Conservation (phyloP, 2,329 filamentous ascomycete species). For the Fusarium palustre region DNA sequence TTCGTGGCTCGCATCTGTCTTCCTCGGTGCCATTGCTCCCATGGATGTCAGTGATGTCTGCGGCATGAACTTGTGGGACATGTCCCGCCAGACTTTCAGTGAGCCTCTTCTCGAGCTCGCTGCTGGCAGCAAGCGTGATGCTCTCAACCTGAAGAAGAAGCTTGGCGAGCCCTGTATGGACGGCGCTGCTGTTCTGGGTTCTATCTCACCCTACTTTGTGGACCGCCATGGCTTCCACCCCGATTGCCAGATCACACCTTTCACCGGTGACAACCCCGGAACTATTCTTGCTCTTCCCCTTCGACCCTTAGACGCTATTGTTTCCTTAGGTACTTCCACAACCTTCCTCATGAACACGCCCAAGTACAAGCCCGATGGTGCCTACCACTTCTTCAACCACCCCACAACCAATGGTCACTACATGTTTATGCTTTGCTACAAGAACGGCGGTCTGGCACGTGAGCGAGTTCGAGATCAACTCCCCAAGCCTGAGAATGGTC, state of each 20-base stretch:
- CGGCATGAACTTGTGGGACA: slow-evolving; percentile 97
- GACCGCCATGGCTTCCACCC: slow-evolving; percentile 79
- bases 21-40: slow-evolving; percentile 86
- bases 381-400: slow-evolving; percentile 98
- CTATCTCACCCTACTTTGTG: slow-evolving; percentile 82
- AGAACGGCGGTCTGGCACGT: slow-evolving; percentile 93
- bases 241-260: slow-evolving; percentile 82
- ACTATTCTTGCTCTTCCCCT: slow-evolving; percentile 93
- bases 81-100: slow-evolving; percentile 78
- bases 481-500: slow-evolving; percentile 61
- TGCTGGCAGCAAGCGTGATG: slow-evolving; percentile 72
- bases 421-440: slow-evolving; percentile 99
- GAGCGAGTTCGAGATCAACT: slow-evolving; percentile 89
- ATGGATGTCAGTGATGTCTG: slow-evolving; percentile 95
- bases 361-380: slow-evolving; percentile 87
- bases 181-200: slow-evolving; percentile 82
- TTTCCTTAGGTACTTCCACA: slow-evolving; percentile 92
- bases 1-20: slow-evolving; percentile 91
- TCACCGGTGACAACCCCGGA: slow-evolving; percentile 95
- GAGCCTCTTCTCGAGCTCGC: slow-evolving; percentile 80
- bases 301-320: slow-evolving; percentile 89
- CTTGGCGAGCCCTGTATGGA: slow-evolving; percentile 84
- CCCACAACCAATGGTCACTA: slow-evolving; percentile 90
- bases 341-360: slow-evolving; percentile 98
- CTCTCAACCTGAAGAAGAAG: slow-evolving; percentile 75